A percentile compares a stretch with the other conserved stretches of the same genome.
Conservation (phyloP, 2,329 filamentous ascomycete species). For the Gremmenia infestans region DNA sequence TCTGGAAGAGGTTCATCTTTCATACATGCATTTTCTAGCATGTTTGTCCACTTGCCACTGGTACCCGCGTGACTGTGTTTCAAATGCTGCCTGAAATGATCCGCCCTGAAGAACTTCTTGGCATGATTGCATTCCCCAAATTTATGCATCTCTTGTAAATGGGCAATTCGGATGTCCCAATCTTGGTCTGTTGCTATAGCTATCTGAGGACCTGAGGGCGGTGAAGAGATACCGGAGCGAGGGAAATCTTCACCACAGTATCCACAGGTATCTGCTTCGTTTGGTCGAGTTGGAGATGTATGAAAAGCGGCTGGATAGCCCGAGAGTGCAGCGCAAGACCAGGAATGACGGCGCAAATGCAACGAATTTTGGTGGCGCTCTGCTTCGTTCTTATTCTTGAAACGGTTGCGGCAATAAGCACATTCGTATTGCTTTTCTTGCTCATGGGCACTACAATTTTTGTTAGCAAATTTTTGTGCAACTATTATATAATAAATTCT, state of each 20-base stretch:
- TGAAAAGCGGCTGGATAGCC: conserved; percentile 81
- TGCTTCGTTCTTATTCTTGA: conserved; percentile 99
- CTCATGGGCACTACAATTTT: conserved; percentile 65
- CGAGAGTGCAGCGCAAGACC: conserved; percentile 88
- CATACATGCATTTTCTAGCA: conserved; percentile 96
- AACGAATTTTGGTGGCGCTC: conserved; percentile 95
- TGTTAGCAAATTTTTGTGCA: conserved; percentile 16
- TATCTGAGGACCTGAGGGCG: conserved; percentile 36
- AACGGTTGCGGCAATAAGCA: conserved; percentile 85
- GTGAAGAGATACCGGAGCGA: conserved; percentile 35
- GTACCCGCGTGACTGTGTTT: conserved; percentile 97
- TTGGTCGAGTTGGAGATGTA: conserved; percentile 62
- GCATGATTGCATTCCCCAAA: conserved; percentile 97
- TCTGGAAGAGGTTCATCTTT: conserved; percentile 66
- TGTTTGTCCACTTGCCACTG: conserved; percentile 98
- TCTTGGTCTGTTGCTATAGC: conserved; percentile 67
- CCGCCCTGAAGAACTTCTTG: conserved; percentile 96
- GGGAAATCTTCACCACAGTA: conserved; percentile 92
- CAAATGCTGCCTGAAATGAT: conserved; percentile 96
- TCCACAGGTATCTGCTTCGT: conserved; percentile 75
- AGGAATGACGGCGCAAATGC: conserved; percentile 86
- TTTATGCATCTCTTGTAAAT: conserved; percentile 89
- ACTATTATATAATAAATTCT: conserved; percentile 31
- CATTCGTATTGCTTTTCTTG: conserved; percentile 96
- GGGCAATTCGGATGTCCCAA: conserved; percentile 81